Base-by-base conservation (phyloP, 305 asterid species). In the Fraxinus albicans region DNA sequence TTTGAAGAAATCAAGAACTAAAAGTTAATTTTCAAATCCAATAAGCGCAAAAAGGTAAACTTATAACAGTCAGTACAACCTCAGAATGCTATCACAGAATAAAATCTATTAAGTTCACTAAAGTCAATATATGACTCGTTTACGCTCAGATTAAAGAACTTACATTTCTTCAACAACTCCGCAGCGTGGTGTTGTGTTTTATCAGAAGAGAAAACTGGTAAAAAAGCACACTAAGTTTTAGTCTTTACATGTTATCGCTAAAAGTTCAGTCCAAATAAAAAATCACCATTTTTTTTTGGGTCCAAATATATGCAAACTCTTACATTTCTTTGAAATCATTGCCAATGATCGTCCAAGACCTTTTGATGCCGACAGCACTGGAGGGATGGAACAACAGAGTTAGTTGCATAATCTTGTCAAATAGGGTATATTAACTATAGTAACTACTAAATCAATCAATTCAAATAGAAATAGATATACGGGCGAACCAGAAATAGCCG, bases 401-500 rank as follows among this genome's bases (percentile, higher is more conserved):
- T 15, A 80, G 74, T 55, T 38, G 69, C 42, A 25, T 8, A 38
- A 19, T 47, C 50, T 17, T 73, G 58, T 73, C 80, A 67, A 23
- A 40, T 36, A 29, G 34, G 79, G 79, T 27, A 8, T 8, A 65
- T 8, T 65, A 60, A 77, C 84, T 65, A 74, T 73, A 63, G 29
- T 5, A 44, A 33, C 60, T 33, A 19, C 36, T 6, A 19, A 50
- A 79, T 50, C 58, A 55, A 35, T 72, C 47, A 65, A 44, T 78
- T 81, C 65, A 31, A 53, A 38, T 60, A 78, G 53, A 65, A 38
- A 33, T 78, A 73, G 27, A 69, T 70, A 31, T 17, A 83, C 10
- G 2, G 55, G 82, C 94, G 25, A 77, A 96, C 99, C 96, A 81
- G 98, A 96, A 84, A 96, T 87, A 35, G 98, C 92, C n/a, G 99